Conservation (phyloP, 352 stramenopile genomes). For the Globisporangium emineosum region DNA sequence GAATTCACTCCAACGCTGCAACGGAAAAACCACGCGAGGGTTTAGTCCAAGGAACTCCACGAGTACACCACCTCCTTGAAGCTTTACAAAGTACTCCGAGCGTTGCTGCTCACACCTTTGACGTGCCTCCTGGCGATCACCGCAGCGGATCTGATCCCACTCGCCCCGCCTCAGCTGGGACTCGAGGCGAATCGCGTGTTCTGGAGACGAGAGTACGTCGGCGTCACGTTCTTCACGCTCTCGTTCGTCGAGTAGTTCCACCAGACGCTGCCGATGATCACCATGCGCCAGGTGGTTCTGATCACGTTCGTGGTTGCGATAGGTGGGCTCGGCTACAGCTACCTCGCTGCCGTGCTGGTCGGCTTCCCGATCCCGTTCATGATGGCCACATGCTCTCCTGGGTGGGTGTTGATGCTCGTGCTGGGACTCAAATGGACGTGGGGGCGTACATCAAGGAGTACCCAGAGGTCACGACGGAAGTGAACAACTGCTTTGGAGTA, state of each 20-base stretch:
- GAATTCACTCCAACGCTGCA: no score
- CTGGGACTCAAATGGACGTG: background rate
- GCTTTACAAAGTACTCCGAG: background rate
- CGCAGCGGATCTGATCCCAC: background rate
- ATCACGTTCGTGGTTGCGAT: background rate
- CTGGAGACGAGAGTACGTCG: background rate
- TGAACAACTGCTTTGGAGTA: background rate
- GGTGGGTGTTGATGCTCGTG: background rate
- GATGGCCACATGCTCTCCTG: background rate
- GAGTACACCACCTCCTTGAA: background rate
- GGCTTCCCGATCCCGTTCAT: constrained; percentile 1
- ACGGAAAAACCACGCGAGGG: no score
- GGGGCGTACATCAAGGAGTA: background rate
- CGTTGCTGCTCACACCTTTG: background rate
- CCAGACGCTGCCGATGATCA: background rate
- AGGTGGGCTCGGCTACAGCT: background rate
- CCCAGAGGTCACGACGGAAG: background rate
- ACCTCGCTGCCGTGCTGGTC: background rate
- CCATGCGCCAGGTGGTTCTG: background rate
- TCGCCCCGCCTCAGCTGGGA: background rate
- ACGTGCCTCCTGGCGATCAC: background rate
- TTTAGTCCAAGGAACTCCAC: background rate
- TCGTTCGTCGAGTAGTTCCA: background rate
- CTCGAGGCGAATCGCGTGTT: background rate
- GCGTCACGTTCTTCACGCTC: background rate